Evolutionary conservation across 2,329 filamentous ascomycete species (phyloP), one percentile per base, ranked within the genome.

Genomic region (Parasarocladium wereldwijsianum): DNA sequence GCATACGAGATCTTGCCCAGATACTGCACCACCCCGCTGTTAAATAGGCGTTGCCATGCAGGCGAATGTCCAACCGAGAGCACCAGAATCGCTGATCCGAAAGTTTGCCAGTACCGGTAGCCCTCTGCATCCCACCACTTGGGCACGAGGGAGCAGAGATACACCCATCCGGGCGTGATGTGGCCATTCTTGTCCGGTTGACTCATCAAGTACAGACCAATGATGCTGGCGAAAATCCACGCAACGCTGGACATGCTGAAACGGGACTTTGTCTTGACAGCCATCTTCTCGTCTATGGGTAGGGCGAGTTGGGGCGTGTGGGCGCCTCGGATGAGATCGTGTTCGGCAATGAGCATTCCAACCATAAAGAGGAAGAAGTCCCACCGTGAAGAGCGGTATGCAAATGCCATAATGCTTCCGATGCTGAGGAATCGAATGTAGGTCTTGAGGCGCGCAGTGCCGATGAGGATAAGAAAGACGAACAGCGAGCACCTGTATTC

Each of bases 1-100:
- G 66, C 62, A 42, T 70, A 76, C 31, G 66, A 72, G 38, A 75
- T 64, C 42, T 62, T 62, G 34, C 70, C 70, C 5, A 75, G 51
- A 46, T 74, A 75, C 42, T 71, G 67, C 3, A 70, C 52, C 11
- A 57, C 39, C 3, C 49, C 41, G 2, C 53, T 50, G 41, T 62
- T 62, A 47, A 73, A 70, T 33, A 70, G 50, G 12, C 51, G 47
- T 40, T 65, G 62, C 53, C 66, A 62, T 4, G 43, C 47, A 3
- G 48, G 44, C 4, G 60, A 61, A 32, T 62, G 57, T 15, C 60
- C 55, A 12, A 66, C 60, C 20, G 58, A 58, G 32, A 60, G 49
- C 5, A 72, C 58, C 34, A 72, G 63, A 3, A 70, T 35, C 17
- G 66, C 49, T 2, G 66, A 59, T 4, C 69, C 69, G 24, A 60